phyloP scores from a whole-genome alignment of 371 early-diverging fungal genomes.

The Smittium culicis region DNA sequence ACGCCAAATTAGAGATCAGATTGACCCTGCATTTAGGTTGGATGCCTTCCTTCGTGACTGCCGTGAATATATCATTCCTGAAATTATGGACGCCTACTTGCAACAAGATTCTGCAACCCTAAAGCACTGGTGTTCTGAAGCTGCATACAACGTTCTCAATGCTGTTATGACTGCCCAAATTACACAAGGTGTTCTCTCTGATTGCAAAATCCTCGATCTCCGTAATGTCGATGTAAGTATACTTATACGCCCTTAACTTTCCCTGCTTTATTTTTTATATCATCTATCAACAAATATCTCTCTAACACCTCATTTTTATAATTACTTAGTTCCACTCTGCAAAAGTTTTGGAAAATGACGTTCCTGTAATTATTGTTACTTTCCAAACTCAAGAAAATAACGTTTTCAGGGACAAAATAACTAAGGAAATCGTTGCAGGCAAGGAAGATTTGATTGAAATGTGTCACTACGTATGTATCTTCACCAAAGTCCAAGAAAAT shows the following conservation, averaged over 20 bases:
- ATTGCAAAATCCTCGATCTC: slow-evolving; percentile 85
- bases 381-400: slow-evolving; percentile 90
- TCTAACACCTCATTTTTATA: not conserved
- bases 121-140: slow-evolving; percentile 87
- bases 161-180: slow-evolving; percentile 73
- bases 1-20: slow-evolving; percentile 54
- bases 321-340: slow-evolving; percentile 47
- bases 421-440: slow-evolving; percentile 73
- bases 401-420: slow-evolving; percentile 72
- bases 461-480: slow-evolving; percentile 69
- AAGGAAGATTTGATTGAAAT: slow-evolving; percentile 80
- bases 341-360: slow-evolving; percentile 78
- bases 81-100: slow-evolving; percentile 87
- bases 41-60: slow-evolving; percentile 79
- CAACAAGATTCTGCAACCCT: slow-evolving; percentile 69
- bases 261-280: no score
- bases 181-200: slow-evolving; percentile 74
- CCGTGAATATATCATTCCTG: slow-evolving; percentile 86
- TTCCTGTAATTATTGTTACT: slow-evolving; percentile 74
- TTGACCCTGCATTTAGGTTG: slow-evolving; percentile 75
- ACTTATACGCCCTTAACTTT: no score
- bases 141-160: slow-evolving; percentile 73
- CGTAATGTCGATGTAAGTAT: slow-evolving; percentile 62
- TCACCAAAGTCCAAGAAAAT: slow-evolving; percentile 77
- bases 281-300: no score